Conservation (phyloP, 768 basidiomycete species). For the Trametes meyenii region DNA sequence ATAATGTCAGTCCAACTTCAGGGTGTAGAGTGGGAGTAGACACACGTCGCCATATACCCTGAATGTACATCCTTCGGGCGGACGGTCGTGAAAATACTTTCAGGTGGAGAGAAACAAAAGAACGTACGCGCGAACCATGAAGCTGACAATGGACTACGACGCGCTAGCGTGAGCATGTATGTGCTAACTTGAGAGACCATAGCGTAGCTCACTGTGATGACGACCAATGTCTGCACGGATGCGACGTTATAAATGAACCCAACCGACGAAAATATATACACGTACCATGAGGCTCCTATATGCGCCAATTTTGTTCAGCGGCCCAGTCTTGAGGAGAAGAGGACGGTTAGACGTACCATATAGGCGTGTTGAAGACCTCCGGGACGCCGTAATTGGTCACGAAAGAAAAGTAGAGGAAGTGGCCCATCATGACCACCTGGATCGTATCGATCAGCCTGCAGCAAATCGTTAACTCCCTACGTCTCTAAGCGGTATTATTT, state of each 20-base stretch:
- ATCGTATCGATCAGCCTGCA: conserved; percentile 9
- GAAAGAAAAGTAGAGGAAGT: conserved; percentile 12
- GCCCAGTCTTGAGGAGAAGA: background rate
- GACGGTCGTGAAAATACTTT: background rate
- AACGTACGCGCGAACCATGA: conserved; percentile 16
- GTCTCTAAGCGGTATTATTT: no score
- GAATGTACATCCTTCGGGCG: conserved; percentile 47
- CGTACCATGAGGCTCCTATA: conserved; percentile 12
- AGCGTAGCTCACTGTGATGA: conserved; percentile 2
- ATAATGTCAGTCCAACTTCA: background rate
- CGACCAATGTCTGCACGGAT: background rate
- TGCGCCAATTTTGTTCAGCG: no score
- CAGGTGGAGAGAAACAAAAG: background rate
- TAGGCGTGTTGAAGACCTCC: background rate
- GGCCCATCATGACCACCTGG: background rate
- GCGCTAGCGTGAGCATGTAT: background rate
- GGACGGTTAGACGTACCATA: conserved; percentile 1
- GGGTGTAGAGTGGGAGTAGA: background rate
- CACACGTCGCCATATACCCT: conserved; percentile 54
- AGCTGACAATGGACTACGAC: conserved; percentile 10
- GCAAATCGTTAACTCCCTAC: background rate
- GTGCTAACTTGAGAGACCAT: no score
- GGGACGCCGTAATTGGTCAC: conserved; percentile 10
- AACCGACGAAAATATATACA: background rate
- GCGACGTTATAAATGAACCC: background rate